Conservation (phyloP, 2,329 filamentous ascomycete species). For the Pseudogymnoascus sp. region DNA sequence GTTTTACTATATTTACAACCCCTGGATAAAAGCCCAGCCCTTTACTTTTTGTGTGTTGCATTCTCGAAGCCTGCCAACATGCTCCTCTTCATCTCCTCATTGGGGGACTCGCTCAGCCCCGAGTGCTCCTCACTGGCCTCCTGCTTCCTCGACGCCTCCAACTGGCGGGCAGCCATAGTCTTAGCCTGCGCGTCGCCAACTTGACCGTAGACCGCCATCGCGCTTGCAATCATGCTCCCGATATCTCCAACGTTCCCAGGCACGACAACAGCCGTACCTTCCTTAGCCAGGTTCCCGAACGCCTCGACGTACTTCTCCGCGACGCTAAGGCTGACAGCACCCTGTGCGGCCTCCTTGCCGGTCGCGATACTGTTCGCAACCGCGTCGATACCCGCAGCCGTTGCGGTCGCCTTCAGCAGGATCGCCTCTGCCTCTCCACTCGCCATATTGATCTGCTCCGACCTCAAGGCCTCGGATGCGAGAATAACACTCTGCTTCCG, state of each 20-base stretch:
- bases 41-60: constrained; percentile 23
- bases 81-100: constrained; percentile 36
- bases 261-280: constrained; percentile 91
- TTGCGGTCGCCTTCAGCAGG: constrained; percentile 73
- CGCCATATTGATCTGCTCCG: constrained; percentile 89
- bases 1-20: constrained; percentile 4
- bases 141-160: constrained; percentile 33
- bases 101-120: constrained; percentile 24
- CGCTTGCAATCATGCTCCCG: constrained; percentile 91
- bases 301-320: constrained; percentile 98
- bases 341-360: constrained; percentile 67
- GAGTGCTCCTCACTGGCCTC: constrained; percentile 18
- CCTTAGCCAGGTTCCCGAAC: constrained; percentile 84
- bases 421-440: constrained; percentile 93
- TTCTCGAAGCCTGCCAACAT: constrained; percentile 41
- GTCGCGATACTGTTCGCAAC: constrained; percentile 68
- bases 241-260: constrained; percentile 97
- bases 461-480: constrained; percentile 80
- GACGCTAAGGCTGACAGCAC: constrained; percentile 76
- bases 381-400: constrained; percentile 78
- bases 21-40: not conserved
- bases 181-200: constrained; percentile 73
- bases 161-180: constrained; percentile 47
- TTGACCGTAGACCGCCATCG: constrained; percentile 91
- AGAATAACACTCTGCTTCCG: constrained; percentile 95